Conservation (phyloP, 1,284 basidiomycete species). For the Inonotus obliquus region DNA sequence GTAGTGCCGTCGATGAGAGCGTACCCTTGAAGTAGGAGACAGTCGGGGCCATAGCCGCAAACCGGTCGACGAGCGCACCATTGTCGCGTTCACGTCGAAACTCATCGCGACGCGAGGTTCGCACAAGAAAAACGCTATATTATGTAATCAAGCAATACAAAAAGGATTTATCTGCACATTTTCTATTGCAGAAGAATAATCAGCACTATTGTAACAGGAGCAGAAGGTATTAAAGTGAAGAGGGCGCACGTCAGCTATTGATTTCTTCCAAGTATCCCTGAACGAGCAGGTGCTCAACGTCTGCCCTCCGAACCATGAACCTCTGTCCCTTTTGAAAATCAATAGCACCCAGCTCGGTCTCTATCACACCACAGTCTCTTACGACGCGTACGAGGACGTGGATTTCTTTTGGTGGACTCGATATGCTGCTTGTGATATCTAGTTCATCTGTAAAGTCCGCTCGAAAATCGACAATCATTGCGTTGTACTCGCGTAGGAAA, state of each 20-base stretch:
- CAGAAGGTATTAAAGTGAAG: not conserved
- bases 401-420: conserved; percentile 75
- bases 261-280: conserved; percentile 86
- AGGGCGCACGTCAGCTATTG: not conserved
- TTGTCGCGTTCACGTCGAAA: not conserved
- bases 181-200: not conserved
- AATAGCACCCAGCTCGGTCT: conserved; percentile 83
- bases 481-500: conserved; percentile 81
- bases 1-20: not conserved
- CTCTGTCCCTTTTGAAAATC: conserved; percentile 87
- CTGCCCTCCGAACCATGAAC: conserved; percentile 79
- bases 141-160: not conserved
- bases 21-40: not conserved
- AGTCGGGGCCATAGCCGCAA: not conserved
- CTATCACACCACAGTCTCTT: conserved; percentile 83
- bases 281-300: conserved; percentile 89
- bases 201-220: not conserved
- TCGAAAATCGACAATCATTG: conserved; percentile 79
- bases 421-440: conserved; percentile 78
- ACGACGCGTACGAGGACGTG: conserved; percentile 77
- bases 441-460: conserved; percentile 82
- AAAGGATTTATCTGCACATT: not conserved
- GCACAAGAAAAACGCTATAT: not conserved
- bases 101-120: no score
- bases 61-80: conserved; percentile 1